phyloP scores from a whole-genome alignment of 257 asterid genomes.

The Capsicum baccatum region DNA sequence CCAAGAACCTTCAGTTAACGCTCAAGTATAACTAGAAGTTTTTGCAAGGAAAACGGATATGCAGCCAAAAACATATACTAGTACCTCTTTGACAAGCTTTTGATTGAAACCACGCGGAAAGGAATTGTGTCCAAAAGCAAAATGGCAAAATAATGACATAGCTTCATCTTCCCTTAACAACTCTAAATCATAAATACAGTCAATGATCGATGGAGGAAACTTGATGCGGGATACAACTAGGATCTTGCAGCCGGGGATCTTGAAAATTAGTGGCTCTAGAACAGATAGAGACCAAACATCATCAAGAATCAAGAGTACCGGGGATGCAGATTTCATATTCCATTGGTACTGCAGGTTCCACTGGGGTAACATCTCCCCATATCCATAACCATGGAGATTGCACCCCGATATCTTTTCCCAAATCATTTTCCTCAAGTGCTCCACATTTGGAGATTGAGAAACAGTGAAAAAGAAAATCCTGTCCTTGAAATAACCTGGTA shows the following conservation, averaged over 20 bases:
- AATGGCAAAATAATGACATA: constrained; percentile 71
- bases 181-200: constrained; percentile 68
- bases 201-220: constrained; percentile 64
- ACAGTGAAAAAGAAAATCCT: constrained; percentile 74
- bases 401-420: constrained; percentile 67
- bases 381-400: constrained; percentile 28
- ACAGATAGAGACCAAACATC: constrained; percentile 88
- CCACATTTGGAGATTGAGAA: constrained; percentile 90
- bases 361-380: constrained; percentile 45
- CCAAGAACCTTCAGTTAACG: constrained; percentile 20
- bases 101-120: constrained; percentile 56
- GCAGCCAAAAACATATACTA: not conserved
- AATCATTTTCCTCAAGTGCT: constrained; percentile 64
- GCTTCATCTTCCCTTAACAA: constrained; percentile 81
- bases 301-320: constrained; percentile 69
- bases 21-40: constrained; percentile 11
- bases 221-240: constrained; percentile 79
- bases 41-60: not conserved
- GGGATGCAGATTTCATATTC: constrained; percentile 37
- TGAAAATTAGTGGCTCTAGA: constrained; percentile 61
- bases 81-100: constrained; percentile 69
- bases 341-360: constrained; percentile 39
- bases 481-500: constrained; percentile 69
- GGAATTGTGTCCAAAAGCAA: constrained; percentile 73
- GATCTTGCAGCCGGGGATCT: constrained; percentile 74